These are phyloP conservation scores for Arabidopsis hybrid DNA, from an alignment of 441 rosid genomes.

Conservation along the genomic window DNA sequence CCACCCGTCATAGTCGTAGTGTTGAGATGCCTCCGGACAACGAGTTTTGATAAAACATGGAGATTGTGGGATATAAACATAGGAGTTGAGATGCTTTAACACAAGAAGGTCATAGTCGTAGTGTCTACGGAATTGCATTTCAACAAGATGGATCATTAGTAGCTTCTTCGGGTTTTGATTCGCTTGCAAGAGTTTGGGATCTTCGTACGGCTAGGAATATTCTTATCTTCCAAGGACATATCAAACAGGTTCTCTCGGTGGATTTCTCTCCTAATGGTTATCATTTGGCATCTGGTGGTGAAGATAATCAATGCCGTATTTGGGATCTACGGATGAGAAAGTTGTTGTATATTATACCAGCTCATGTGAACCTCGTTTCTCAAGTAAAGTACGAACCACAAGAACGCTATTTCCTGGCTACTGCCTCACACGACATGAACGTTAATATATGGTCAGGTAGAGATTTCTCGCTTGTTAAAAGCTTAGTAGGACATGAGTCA, in stretches of 20 bases:
- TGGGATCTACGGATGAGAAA: conserved; percentile 96
- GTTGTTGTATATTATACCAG: conserved; percentile 78
- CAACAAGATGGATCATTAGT: conserved; percentile 95
- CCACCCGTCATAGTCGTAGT: conserved; percentile 63
- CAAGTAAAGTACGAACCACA: conserved; percentile 95
- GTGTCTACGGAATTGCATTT: conserved; percentile 89
- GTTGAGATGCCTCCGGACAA: conserved; percentile 83
- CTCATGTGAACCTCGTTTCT: conserved; percentile 89
- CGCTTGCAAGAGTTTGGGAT: conserved; percentile 94
- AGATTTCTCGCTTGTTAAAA: conserved; percentile 85
- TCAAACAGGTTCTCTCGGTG: conserved; percentile 84
- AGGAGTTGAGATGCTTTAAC: conserved; percentile 80
- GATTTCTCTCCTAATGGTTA: conserved; percentile 95
- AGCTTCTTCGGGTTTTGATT: conserved; percentile 89
- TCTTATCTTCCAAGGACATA: conserved; percentile 91
- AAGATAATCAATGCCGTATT: conserved; percentile 90
- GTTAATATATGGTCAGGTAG: conserved; percentile 96
- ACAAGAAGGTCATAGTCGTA: conserved; percentile 94
- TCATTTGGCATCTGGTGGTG: conserved; percentile 94
- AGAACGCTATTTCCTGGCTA: conserved; percentile 87
- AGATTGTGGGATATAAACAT: conserved; percentile 89
- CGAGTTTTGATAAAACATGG: conserved; percentile 97
- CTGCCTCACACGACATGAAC: conserved; percentile 93
- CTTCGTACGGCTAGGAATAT: conserved; percentile 90
- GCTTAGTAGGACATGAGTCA: conserved; percentile 82